Evolutionary conservation across 768 basidiomycete genomes (phyloP), one percentile per base, ranked within the genome.

Genomic region (Lactarius sanguifluus): DNA sequence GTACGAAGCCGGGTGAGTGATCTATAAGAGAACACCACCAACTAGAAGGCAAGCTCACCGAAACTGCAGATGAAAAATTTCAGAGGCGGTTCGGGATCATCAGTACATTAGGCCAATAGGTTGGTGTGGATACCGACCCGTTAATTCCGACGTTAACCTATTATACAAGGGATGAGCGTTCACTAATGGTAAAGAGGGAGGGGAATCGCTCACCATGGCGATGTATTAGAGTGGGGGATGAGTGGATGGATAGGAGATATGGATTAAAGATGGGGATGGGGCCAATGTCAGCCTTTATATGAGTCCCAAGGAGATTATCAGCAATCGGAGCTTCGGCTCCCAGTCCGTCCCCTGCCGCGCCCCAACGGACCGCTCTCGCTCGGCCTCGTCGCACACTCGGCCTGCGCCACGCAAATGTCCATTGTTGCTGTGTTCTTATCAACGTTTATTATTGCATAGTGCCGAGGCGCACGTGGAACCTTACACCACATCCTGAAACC

Each of bases 71-170:
- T 60, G 71, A 64, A 13, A 71, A 67, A 57, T 62, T 52, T 58
- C 65, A 65, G 66, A 43, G 56, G 43, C 32, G 47, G 30, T 47
- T 61, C 55, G 59, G 10, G 25, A 43, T 57, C 58, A 72, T 69
- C 34, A 59, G 64, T 5, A 9, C 62, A 68, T 23, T 40, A 43
- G 34, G 23, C 40, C 32, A 30, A 20, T 38, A 59, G 36, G 57
- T 62, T 30, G n/a, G 43, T 38, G n/a, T 59, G 13, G 66, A 78
- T 86, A 72, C 81, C 15, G 18, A 96, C 93, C 94, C 94, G 81
- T 97, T 97, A 83, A 97, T 97, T 73, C 95, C 95, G 77, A 95
- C 94, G 81, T 92, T 91, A 81, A 94, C 88, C 77, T 81, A 60
- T 41, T 5, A 43, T 20, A 30, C 13, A 16, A 47, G 13, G 50